Conservation (phyloP, 1,284 basidiomycete species). For the Austropuccinia psidii region DNA sequence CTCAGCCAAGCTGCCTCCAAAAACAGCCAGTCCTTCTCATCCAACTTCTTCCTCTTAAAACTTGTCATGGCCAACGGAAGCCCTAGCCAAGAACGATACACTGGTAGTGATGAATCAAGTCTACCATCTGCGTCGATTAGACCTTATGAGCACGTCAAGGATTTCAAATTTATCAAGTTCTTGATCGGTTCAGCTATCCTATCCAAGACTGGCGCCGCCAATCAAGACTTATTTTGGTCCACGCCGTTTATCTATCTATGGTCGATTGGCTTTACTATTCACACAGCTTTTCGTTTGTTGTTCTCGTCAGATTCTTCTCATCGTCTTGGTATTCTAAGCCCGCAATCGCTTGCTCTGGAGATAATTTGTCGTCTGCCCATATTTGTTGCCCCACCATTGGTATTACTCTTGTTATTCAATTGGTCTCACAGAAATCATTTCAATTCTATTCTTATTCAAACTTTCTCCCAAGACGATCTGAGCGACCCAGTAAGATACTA, state of each 20-base stretch:
- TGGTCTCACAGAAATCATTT: constrained; percentile 8
- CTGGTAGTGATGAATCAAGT: too few relatives aligned
- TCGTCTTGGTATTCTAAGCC: neutral
- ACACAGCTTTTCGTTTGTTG: neutral
- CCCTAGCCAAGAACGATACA: too few relatives aligned
- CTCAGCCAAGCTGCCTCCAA: too few relatives aligned
- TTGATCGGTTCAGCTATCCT: constrained; percentile 25
- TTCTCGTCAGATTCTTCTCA: neutral
- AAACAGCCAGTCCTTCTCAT: too few relatives aligned
- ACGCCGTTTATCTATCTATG: constrained; percentile 32
- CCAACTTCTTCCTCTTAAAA: too few relatives aligned
- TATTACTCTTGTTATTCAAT: constrained; percentile 26
- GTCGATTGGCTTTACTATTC: constrained; percentile 14
- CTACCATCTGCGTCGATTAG: constrained; percentile 12
- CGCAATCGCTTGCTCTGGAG: too few relatives aligned
- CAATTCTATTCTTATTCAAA: neutral
- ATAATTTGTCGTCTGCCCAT: too few relatives aligned
- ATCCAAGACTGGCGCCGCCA: neutral
- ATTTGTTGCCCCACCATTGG: constrained; percentile 21
- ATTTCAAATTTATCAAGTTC: constrained; percentile 11
- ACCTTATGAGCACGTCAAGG: neutral
- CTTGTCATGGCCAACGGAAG: too few relatives aligned
- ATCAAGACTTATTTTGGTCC: constrained; percentile 13
- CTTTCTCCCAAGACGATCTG: neutral
- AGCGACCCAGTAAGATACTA: constrained; percentile 16